Evolutionary conservation across 768 basidiomycete genomes (phyloP), one percentile per base, ranked within the genome.

Genomic region (Pholiota microspora): DNA sequence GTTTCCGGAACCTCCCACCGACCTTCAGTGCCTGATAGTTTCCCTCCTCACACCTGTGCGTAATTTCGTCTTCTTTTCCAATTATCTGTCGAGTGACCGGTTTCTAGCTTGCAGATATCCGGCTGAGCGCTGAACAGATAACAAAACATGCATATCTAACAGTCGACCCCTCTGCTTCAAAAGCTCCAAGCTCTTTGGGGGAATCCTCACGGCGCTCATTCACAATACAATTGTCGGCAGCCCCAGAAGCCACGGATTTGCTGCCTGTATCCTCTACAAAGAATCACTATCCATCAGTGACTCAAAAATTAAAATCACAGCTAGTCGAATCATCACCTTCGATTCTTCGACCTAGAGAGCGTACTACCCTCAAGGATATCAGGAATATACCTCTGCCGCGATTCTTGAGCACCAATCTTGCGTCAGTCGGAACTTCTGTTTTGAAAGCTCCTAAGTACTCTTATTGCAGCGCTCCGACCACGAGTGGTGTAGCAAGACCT

Each of bases 321-420:
- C n/a, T 3, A 35, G 31, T 10, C 27, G 16, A 31, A 21, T 28
- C 5, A 6, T 15, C 9, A 31, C 13, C 25, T 10, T n/a, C 38
- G 5, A 51, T 21, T 4, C 31, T 10, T 12, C n/a, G 18, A 8
- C 32, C 38, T 2, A 31, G 15, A 13, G 32, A 32, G 27, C 51
- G 51, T 21, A 16, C 21, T 29, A 10, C 28, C 23, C 31, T 51
- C 9, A 42, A 31, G 25, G 40, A 45, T 23, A 24, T 51, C 21
- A 40, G 40, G 18, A 51, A 51, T 16, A 35, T 51, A 7, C 38
- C 51, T 7, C 40, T 51, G n/a, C 51, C 51, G 31, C 51, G 21
- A 32, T 51, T 51, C 16, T 29, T 51, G 12, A 38, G 29, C 27
- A 9, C 28, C 15, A 42, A 35, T 29, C 31, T 21, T 5, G 27